Base-by-base conservation (phyloP, 78 protist genomes). In the Dictyostelium intermedium region DNA sequence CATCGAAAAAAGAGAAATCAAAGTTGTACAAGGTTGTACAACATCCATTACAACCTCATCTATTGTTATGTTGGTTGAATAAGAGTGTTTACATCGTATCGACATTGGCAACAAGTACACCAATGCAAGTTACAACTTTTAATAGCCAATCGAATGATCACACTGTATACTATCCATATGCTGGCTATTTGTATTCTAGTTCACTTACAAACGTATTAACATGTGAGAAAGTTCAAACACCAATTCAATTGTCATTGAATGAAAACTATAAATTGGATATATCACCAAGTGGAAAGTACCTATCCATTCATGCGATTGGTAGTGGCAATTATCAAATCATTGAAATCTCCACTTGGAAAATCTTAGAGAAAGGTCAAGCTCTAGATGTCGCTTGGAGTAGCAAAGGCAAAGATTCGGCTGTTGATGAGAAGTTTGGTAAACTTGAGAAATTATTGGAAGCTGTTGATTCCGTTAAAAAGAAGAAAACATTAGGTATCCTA, bases 311-410 rank as follows among this genome's bases (percentile, higher is more conserved):
- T 27, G n/a, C 34, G 0, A 37, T 89, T 16, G 11, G 41, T 6
- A 69, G 61, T 11, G 53, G 87, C 27, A 30, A 39, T 3, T 89
- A 89, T 61, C 82, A 69, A 47, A 83, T 89, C 27, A 30, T 61
- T 50, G 94, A 89, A 70, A 66, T 80, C 43, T 56, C 66, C 6
- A 70, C 81, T 5, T 89, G 85, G 87, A 89, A 81, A 66, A 10
- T 32, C 11, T 18, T 89, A 3, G 94, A 89, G 47, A 89, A 89
- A 78, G 94, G 94, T 34, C 16, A 30, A 23, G 79, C 87, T 5
- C 18, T 89, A 7, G 94, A 89, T 66, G 37, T 89, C 0, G 87
- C 94, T 10, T 89, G 94, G 94, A 69, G 82, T 45, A 83, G 87
- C 13, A 25, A 35, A 41, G 85, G 87, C 6, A 77, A 87, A 66